Base-by-base conservation (phyloP, 2,329 filamentous ascomycete species). In the Cryphonectria nitschkei region DNA sequence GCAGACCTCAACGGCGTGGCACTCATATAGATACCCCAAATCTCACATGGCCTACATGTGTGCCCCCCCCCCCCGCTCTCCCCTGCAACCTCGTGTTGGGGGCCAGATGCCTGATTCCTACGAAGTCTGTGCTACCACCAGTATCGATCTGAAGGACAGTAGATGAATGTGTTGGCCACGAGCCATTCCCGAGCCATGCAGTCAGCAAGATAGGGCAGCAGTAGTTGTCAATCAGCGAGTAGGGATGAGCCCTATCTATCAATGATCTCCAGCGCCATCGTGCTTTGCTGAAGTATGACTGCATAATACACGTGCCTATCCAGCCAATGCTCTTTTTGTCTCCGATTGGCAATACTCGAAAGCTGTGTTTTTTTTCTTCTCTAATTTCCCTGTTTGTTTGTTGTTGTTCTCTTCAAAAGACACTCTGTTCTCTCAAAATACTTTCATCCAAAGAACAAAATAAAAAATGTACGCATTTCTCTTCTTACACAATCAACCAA, bases 131-230 rank as follows among this genome's bases (percentile, higher is more conserved):
- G 32, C 54, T 58, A 32, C 54, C 13, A 58, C 26, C 26, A 56
- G 54, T 34, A 32, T 58, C 54, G 14, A 29, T 13, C 11, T 29
- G 29, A 8, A 6, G 29, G 26, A 58, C 26, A 19, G 11, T 13
- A 58, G 54, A 58, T 29, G 16, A 26, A 32, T 29, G 26, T 58
- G 26, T 32, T 58, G 54, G 29, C 14, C 29, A 19, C 14, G 52
- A 26, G 54, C 54, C 54, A 58, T 58, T 29, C 54, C 54, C 37
- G 37, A 2, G 37, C 54, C 54, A 58, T 58, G 54, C 54, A 34
- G 54, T 58, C 54, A 56, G 54, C 54, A 56, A 22, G 16, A 56
- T 56, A 32, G 54, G 26, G 54, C 54, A 56, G 54, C 26, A 56
- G 54, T 50, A 50, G 46, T 50, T 7, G 46, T 32, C 26, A 29